Conservation (phyloP, 495 filamentous ascomycete genomes). For the Talaromyces ruber region DNA sequence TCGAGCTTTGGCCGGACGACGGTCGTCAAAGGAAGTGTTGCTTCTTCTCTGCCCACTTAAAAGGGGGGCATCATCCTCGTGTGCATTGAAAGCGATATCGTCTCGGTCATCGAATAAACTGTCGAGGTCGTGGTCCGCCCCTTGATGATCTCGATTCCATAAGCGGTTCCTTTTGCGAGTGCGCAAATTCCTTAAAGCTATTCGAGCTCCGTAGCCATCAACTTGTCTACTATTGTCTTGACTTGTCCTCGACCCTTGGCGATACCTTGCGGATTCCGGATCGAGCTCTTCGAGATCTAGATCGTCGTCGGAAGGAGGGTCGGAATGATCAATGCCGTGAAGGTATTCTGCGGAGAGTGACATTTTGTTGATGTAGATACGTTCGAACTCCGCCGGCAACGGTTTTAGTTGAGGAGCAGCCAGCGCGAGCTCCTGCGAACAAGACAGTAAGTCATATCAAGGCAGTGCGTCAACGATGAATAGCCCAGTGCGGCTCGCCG, state of each 20-base stretch:
- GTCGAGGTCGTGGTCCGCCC: constrained; percentile 46
- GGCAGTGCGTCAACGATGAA: background rate
- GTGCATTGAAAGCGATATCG: constrained; percentile 35
- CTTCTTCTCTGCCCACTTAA: constrained; percentile 16
- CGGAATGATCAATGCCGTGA: constrained; percentile 22
- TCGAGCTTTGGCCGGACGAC: constrained; percentile 15
- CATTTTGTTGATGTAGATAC: constrained; percentile 8
- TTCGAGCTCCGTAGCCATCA: constrained; percentile 46
- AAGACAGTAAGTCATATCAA: constrained; percentile 6
- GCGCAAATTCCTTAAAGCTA: constrained; percentile 63
- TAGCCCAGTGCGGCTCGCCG: background rate
- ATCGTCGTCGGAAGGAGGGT: constrained; percentile 40
- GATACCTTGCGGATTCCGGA: constrained; percentile 36
- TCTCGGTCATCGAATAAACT: constrained; percentile 45
- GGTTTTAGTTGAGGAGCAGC: constrained; percentile 1
- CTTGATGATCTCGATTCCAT: constrained; percentile 35
- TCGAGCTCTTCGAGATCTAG: constrained; percentile 69
- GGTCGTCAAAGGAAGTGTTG: constrained; percentile 21
- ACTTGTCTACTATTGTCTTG: constrained; percentile 28
- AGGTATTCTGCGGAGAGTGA: constrained; percentile 32
- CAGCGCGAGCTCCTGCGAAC: background rate
- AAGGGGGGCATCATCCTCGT: constrained; percentile 60
- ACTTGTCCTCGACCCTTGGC: constrained; percentile 26
- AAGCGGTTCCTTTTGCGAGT: constrained; percentile 55
- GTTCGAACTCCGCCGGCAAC: background rate